phyloP scores from a whole-genome alignment of 129 eudicot species.

The Flaveria trinervia region DNA sequence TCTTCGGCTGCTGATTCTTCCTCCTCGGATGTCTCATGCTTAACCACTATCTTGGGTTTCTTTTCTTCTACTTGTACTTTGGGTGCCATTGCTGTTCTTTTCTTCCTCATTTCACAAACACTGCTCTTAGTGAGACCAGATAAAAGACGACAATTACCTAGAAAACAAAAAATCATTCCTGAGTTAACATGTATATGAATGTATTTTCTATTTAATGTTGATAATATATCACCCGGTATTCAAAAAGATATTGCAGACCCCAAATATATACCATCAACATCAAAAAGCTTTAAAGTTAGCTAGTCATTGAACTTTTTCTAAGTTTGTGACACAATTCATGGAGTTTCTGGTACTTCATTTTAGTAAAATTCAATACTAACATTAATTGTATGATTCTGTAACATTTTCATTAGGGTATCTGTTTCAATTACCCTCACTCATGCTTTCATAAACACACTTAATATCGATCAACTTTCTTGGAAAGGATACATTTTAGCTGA shows the following conservation, averaged over 20 bases:
- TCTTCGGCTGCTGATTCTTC: slow-evolving; percentile 33
- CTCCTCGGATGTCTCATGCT: slow-evolving; percentile 40
- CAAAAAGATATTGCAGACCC: slow-evolving; percentile 7
- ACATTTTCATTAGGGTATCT: neutral
- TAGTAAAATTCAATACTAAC: neutral
- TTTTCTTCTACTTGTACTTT: slow-evolving; percentile 39
- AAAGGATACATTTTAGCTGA: neutral
- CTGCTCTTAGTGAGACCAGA: slow-evolving; percentile 16
- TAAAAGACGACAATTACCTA: slow-evolving; percentile 24
- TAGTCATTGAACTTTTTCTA: neutral
- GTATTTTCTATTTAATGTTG: neutral
- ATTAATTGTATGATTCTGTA: neutral
- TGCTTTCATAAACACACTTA: neutral
- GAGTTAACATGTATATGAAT: neutral
- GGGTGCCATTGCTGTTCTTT: slow-evolving; percentile 35
- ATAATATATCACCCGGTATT: neutral
- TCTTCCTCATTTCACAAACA: slow-evolving; percentile 39
- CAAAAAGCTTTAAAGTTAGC: neutral
- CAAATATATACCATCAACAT: neutral
- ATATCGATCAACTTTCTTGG: neutral
- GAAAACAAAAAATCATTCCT: neutral
- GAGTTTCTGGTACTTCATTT: neutral
- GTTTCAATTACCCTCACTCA: neutral
- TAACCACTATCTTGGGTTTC: slow-evolving; percentile 33
- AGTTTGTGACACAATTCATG: slow-evolving; percentile 2